A percentile compares a stretch with the other conserved stretches of the same genome.
These are phyloP conservation scores for Botrytis squamosa DNA, from an alignment of 2,329 filamentous ascomycete species.

Conservation along the genomic window DNA sequence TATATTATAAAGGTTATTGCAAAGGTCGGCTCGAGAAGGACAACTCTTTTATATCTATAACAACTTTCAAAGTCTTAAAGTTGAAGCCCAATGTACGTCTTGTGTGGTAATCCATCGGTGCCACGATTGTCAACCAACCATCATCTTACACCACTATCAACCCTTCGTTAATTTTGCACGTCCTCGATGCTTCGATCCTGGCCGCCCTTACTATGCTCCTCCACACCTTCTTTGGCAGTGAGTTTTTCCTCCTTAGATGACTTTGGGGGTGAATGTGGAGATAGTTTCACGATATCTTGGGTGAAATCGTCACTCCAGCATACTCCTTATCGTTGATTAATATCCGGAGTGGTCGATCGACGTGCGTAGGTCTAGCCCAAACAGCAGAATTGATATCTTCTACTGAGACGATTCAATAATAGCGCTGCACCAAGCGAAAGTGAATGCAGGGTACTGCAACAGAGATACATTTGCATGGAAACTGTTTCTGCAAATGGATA, in stretches of 20 bases:
- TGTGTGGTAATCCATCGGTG: conserved; percentile 4
- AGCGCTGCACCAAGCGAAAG: conserved; percentile 24
- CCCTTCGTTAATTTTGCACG: conserved; percentile 35
- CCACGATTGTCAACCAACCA: conserved; percentile 27
- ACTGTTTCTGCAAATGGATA: conserved; percentile 46
- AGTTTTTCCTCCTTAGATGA: conserved; percentile 27
- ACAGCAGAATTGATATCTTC: conserved; percentile 27
- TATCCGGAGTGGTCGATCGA: conserved; percentile 25
- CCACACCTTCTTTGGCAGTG: conserved; percentile 35
- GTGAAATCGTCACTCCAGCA: conserved; percentile 23
- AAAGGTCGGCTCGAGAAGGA: conserved; percentile 4
- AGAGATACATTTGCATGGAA: conserved; percentile 41
- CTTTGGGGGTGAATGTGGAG: conserved; percentile 29
- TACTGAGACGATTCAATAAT: conserved; percentile 23
- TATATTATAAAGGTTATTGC: conserved; percentile 3
- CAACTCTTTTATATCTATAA: conserved; percentile 19
- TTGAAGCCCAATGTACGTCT: conserved; percentile 11
- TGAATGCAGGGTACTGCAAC: conserved; percentile 27
- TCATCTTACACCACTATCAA: conserved; percentile 29
- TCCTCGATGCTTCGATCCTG: conserved; percentile 35
- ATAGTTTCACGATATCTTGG: conserved; percentile 34
- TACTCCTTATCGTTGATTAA: conserved; percentile 33
- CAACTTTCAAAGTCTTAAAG: conserved; percentile 7
- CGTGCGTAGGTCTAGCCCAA: conserved; percentile 24
- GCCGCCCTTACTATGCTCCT: conserved; percentile 32